Base-by-base conservation (phyloP, 805 yeast genomes). In the Nakazawaea holstii region DNA sequence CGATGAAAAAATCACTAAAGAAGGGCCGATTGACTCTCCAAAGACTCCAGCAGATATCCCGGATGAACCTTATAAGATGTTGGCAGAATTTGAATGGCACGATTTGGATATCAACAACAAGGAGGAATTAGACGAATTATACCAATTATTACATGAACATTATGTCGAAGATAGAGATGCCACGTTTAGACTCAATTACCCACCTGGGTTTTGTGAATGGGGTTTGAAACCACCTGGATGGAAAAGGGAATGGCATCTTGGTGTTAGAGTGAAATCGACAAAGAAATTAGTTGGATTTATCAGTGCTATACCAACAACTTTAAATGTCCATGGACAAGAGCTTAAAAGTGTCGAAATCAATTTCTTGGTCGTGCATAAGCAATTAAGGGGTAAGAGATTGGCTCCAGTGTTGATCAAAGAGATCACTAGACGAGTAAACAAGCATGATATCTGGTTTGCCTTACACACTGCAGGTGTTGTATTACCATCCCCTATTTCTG, bases 141-240 rank as follows among this genome's bases (percentile, higher is more conserved):
- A 88, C 65, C 75, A 80, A 28, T 71, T 94, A 46, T 72, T 94
- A 49, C 86, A 87, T 64, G 94, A 87, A 49, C 87, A 94, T 67
- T 94, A 94, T 61, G 96, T 94, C 15, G 99, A 94, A 66, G 99
- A 94, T 64, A 81, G 81, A 46, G 97, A 91, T 60, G 91, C 94
- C 39, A 80, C 89, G 1, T 90, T 94, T 70, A 77, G 99, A 60
- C 92, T 94, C 72, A 87, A 88, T 55, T 94, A 94, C 66, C 77
- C 90, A 0, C 78, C 81, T 29, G 84, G 79, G 29, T 92, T 94
- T 59, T 78, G 94, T 61, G 76, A 82, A 56, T 94, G 98, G 98
- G 96, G 97, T 1, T 72, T 94, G 56, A 84, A 85, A 53, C 87
- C 96, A 2, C 99, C 99, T 0, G 98, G 97, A 14, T 92, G 92